Evolutionary conservation across 2,329 filamentous ascomycete species (phyloP), one percentile per base, ranked within the genome.

Genomic region (Clonostachys sp.): DNA sequence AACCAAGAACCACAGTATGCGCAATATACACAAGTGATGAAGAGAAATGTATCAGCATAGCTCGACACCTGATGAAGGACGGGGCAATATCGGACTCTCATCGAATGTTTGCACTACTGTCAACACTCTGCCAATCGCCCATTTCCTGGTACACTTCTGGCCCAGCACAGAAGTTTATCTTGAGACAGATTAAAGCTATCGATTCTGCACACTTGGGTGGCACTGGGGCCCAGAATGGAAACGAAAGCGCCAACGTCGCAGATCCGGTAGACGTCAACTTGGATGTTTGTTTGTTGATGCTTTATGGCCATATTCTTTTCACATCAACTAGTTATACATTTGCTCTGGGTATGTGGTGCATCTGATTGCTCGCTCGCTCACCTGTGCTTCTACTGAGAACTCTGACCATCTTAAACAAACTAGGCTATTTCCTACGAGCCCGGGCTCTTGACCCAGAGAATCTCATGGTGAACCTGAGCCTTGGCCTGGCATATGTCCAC

Each of bases 291-390:
- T 75, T 97, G 10, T 77, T 99, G 12, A 87, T 91, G 63, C 78
- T 96, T 1, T 97, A 96, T 61, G 94, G 89, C 0, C 89, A 97
- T 61, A 90, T 96, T 50, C 75, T 96, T 6, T 91, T 90, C 57
- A 86, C 85, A 0, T 90, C 89, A 4, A 89, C 86, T 44, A 90
- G 86, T 55, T 95, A 94, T 66, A 83, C 84, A 13, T 89, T 87
- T 57, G 89, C 94, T 1, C 71, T 97, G 34, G 91, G 85, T 83
- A 68, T 55, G 70, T 64, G n/a, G 12, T 53, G 40, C 17, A 13
- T n/a, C 12, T n/a, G 10, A 18, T 39, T 13, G 14, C 17, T 39
- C 14, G 17, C 14, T 39, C 36, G 2, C 7, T 18, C 12, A 18
- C 36, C 10, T 30, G 36, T 14, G 33, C 24, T 30, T 30, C 24